Conservation (phyloP, 768 basidiomycete genomes). For the Amanita pseudoporphyria region DNA sequence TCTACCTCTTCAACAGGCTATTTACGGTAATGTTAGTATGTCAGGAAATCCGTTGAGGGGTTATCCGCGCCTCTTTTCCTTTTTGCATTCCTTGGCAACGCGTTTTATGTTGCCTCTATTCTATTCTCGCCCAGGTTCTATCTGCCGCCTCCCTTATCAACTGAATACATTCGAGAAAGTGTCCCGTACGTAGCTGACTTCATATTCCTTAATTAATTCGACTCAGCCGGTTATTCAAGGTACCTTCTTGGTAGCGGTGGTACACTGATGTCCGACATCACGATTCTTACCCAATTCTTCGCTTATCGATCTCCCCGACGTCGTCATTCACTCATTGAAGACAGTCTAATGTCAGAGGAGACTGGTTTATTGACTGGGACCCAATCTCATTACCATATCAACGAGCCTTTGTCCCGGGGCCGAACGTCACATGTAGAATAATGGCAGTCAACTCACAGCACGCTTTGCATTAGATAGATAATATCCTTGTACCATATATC, state of each 20-base stretch:
- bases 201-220: not conserved
- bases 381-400: not conserved
- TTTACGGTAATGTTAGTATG: conserved; percentile 40
- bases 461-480: not conserved
- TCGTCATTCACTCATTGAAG: conserved; percentile 15
- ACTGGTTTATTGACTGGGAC: conserved; percentile 36
- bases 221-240: conserved; percentile 24
- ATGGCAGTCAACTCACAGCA: no score
- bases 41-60: conserved; percentile 88
- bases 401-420: not conserved
- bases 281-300: conserved; percentile 79
- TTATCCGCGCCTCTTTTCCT: conserved; percentile 91
- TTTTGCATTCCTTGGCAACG: conserved; percentile 89
- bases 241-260: conserved; percentile 91
- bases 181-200: conserved; percentile 72
- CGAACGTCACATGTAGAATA: not conserved
- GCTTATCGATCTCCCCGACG: conserved; percentile 71
- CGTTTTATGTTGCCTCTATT: conserved; percentile 88
- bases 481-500: not conserved
- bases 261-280: conserved; percentile 87
- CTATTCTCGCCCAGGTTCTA: conserved; percentile 61
- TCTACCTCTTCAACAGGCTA: not conserved
- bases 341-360: conserved; percentile 19
- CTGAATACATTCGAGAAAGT: conserved; percentile 66
- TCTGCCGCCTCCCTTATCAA: conserved; percentile 48